Evolutionary conservation across 2,329 filamentous ascomycete species (phyloP), one percentile per base, ranked within the genome.

Genomic region (Podosphaera fusca): DNA sequence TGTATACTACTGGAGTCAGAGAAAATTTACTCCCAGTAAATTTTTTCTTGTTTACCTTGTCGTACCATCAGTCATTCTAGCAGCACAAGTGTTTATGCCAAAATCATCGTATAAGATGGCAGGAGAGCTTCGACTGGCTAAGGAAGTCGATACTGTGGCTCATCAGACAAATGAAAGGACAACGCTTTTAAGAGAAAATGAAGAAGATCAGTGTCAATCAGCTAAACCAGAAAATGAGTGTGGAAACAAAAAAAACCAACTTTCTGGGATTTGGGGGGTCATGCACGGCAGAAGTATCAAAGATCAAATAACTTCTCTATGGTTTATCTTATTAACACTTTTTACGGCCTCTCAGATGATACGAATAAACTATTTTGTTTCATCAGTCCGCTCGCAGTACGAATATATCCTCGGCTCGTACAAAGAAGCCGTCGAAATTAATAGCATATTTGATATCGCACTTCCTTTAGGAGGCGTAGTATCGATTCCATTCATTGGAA

Each of bases 291-390:
- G 75, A 61, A 78, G 83, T 0, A 84, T 85, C 0, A 64, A 74
- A 30, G 71, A 86, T 64, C 89, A 95, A 69, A 84, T 95, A 62
- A 69, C 71, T 6, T 86, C 83, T 2, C 83, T 83, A 0, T 95
- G 87, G 87, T 95, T 92, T 68, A 73, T 87, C 21, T 75, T 94
- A 42, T 85, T 94, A 63, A 85, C 85, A 4, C 69, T 87, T 29
- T 90, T 94, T 67, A 94, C 64, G 34, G 75, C 84, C 36, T 70
- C 85, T 45, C 82, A 85, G 67, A 85, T 85, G 81, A 82, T 81
- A 1, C 77, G 84, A 35, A 94, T 94, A 75, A 94, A 94, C 71
- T 94, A 88, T 72, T 94, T 94, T 67, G 86, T 95, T 56, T 87
- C 88, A 2, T 94, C 88, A 2, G 82, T 94, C 60, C 77, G 85